Base-by-base conservation (phyloP, 768 basidiomycete species). In the Rhodotorula diobovata region DNA sequence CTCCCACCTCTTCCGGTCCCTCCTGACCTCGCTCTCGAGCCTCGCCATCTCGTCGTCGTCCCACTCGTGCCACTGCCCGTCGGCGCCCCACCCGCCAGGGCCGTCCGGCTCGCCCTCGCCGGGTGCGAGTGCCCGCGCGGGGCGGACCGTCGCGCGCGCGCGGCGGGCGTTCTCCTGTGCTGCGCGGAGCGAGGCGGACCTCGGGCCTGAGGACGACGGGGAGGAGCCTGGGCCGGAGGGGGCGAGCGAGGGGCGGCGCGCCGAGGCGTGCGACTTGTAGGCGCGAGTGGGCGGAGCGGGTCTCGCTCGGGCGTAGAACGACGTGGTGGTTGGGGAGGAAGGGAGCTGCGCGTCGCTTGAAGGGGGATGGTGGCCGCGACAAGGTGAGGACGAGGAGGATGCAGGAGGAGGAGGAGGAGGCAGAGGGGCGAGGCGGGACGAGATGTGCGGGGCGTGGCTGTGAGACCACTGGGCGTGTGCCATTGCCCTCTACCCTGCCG, bases 31-130 rank as follows among this genome's bases (percentile, higher is more conserved):
- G n/a, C 63, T 23, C 30, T 71, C 66, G 23, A 71, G 25, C 25
- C 61, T 25, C n/a, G 45, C 53, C 41, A 46, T 21, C 57, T 71
- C 70, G 30, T 63, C 55, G 1, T 30, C 48, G 56, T 59, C 57
- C 15, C 54, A 71, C 53, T 71, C 70, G 30, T 71, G 61, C 70
- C 70, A 71, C 35, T 71, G 61, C 14, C 70, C 70, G 10, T 39
- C 37, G 8, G 51, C 34, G 46, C 37, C 63, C 61, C 61, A 71
- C 21, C 70, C 70, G 8, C 70, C 70, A 18, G 70, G 70, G 43
- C 55, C 68, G 59, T 70, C 68, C 1, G 68, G 63, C 0, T 1
- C 8, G 7, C 20, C 25, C 28, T 32, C 37, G 14, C 37, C 46
- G 5, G 35, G 2, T 23, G 14, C 28, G 46, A 37, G 46, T 25